Evolutionary conservation across 208 protist genomes (phyloP), one percentile per base, ranked within the genome.

Genomic region (Trichomonas gallinae): DNA sequence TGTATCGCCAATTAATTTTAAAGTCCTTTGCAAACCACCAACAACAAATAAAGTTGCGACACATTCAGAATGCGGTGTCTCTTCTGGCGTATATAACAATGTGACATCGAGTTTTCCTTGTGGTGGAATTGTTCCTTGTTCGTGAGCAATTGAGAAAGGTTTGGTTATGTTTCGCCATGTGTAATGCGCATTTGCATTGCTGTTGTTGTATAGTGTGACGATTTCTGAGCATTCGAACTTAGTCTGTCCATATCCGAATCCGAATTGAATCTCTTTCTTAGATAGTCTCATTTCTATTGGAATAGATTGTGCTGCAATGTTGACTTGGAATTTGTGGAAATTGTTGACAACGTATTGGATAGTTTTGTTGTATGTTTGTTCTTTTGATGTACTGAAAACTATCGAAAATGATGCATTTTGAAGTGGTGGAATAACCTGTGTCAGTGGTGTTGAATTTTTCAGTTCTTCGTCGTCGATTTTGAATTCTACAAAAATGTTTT

Each of bases 401-500:
- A 93, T 93, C 1, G n/a, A 15, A 51, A 93, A 93, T 15, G 13
- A 15, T 34, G 87, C 87, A 17, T 11, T 51, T 93, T 93, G 87
- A 13, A 93, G 13, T 51, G 87, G 87, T 17, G 87, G 87, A 48
- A 93, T 40, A 51, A 93, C 87, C 51, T 93, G 87, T 51, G 87
- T 48, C 15, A 34, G 21, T 38, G 87, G 87, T 2, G 9, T 40
- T 48, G 40, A 48, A 26, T 93, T 9, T 36, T 93, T 93, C 0
- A 93, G 17, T 93, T 93, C 87, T 34, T 23, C 26, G 6, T 34
- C 6, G 38, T 51, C 87, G 10, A 93, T 48, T 34, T 51, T 23
- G 45, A 93, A 93, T 51, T 93, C 87, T 58, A 93, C 87, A 93
- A 93, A 51, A 17, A 93, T 51, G 36, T 93, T 48, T 51, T 93